A percentile compares a stretch with the other conserved stretches of the same genome.
These are phyloP conservation scores for Macrolepiota fuliginosa DNA, from an alignment of 768 basidiomycete species.

Conservation along the genomic window DNA sequence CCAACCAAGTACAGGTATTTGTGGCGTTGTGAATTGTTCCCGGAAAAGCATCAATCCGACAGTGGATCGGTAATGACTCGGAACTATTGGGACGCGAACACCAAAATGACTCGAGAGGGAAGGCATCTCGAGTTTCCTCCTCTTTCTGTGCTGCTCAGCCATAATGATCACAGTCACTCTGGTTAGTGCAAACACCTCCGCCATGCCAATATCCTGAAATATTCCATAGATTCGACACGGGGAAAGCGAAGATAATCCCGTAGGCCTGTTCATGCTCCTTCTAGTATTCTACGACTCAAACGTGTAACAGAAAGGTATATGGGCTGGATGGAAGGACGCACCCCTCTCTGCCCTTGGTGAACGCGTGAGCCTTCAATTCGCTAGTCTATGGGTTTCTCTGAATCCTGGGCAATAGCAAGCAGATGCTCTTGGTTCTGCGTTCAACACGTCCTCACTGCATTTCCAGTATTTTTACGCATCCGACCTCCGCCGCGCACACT, in stretches of 20 bases:
- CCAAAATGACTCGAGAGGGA: too few species aligned
- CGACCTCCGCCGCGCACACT: constrained; percentile 60
- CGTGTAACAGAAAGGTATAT: constrained; percentile 37
- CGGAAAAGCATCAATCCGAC: too few species aligned
- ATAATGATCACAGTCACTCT: too few species aligned
- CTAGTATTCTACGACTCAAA: background rate
- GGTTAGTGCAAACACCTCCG: too few species aligned
- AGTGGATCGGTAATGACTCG: too few species aligned
- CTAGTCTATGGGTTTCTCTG: background rate
- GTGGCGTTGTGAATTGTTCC: too few species aligned
- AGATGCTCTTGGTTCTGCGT: constrained; percentile 52
- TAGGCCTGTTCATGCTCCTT: constrained; percentile 22
- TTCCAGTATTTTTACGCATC: constrained; percentile 66
- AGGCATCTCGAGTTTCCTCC: too few species aligned
- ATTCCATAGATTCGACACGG: constrained; percentile 59
- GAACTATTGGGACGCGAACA: too few species aligned
- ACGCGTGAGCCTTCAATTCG: constrained; percentile 13
- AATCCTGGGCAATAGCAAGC: constrained; percentile 45
- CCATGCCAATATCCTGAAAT: too few species aligned
- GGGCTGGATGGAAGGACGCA: constrained; percentile 80
- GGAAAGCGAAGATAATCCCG: constrained; percentile 69
- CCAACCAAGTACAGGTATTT: too few species aligned
- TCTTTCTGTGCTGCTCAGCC: too few species aligned
- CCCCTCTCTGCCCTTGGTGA: constrained; percentile 70
- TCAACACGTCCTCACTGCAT: constrained; percentile 36